Conservation (phyloP, 441 rosid genomes). For the Populus hybrid region DNA sequence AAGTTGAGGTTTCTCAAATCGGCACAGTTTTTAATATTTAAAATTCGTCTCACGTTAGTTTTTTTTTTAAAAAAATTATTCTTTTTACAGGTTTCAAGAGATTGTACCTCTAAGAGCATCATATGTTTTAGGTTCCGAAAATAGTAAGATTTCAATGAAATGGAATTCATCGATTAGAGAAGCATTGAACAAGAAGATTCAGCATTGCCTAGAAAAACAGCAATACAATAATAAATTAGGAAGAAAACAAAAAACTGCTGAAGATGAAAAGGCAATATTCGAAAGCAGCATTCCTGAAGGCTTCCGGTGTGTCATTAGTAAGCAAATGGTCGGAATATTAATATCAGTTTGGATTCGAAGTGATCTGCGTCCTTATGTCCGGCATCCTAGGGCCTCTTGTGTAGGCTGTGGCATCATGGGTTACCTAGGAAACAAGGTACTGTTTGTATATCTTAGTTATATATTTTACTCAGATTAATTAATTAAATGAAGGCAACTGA, state of each 20-base stretch:
- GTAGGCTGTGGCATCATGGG: constrained; percentile 90
- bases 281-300: constrained; percentile 4
- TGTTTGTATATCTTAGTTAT: background rate
- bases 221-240: background rate
- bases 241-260: constrained; percentile 3
- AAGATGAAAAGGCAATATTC: background rate
- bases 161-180: constrained; percentile 69
- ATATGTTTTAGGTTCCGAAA: constrained; percentile 66
- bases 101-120: constrained; percentile 74
- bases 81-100: constrained; percentile 68
- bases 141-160: constrained; percentile 42
- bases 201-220: constrained; percentile 28
- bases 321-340: constrained; percentile 87
- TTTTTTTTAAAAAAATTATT: background rate
- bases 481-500: background rate
- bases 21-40: background rate
- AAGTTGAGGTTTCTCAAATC: background rate
- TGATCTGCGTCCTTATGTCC: constrained; percentile 45
- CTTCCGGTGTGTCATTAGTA: constrained; percentile 47
- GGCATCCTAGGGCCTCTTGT: constrained; percentile 61
- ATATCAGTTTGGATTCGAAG: constrained; percentile 71
- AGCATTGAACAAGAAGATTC: constrained; percentile 47
- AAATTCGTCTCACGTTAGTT: background rate
- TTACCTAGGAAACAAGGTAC: constrained; percentile 86
- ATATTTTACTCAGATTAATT: background rate